Percentiles rank a stretch among this genome's conserved stretches.
Evolutionary conservation across 345 rosid species (phyloP).

Genomic region (Gossypium longicalyx): DNA sequence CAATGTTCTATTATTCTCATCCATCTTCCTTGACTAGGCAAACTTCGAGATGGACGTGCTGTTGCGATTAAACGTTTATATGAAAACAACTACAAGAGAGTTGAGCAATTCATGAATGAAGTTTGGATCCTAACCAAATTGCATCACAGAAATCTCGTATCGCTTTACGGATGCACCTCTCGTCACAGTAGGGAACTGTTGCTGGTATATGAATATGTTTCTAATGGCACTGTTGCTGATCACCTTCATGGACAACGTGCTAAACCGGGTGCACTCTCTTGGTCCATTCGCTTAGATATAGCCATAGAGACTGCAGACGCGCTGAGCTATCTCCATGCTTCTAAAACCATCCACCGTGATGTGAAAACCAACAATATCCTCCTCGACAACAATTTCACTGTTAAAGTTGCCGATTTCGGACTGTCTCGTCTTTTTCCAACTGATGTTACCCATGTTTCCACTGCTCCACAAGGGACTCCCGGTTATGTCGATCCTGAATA

Average conservation of each 20-base stretch:
- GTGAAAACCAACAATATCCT: conserved; percentile 90
- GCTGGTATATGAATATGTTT: conserved; percentile 72
- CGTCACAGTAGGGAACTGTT: conserved; percentile 66
- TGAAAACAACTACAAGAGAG: conserved; percentile 71
- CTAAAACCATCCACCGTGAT: conserved; percentile 77
- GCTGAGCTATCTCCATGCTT: conserved; percentile 69
- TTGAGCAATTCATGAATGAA: conserved; percentile 81
- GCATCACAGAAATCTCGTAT: conserved; percentile 69
- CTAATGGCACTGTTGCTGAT: conserved; percentile 91
- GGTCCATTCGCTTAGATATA: conserved; percentile 62
- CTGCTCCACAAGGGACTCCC: conserved; percentile 94
- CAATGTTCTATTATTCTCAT: not conserved
- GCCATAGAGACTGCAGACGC: conserved; percentile 86
- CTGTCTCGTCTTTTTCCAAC: conserved; percentile 77
- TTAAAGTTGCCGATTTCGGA: conserved; percentile 94
- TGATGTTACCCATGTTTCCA: conserved; percentile 68
- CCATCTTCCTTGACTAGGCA: conserved; percentile 29
- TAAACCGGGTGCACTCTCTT: conserved; percentile 59
- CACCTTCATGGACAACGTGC: conserved; percentile 65
- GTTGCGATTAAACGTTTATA: conserved; percentile 86
- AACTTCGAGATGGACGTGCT: conserved; percentile 68
- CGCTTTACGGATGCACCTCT: conserved; percentile 83
- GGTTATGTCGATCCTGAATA: conserved; percentile 96
- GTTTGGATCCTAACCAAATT: conserved; percentile 61
- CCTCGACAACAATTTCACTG: conserved; percentile 60